Percentiles rank a stretch among this genome's conserved stretches.
These are phyloP conservation scores for Diutina neorugosa DNA, from an alignment of 1,139 yeast genomes.

Conservation along the genomic window DNA sequence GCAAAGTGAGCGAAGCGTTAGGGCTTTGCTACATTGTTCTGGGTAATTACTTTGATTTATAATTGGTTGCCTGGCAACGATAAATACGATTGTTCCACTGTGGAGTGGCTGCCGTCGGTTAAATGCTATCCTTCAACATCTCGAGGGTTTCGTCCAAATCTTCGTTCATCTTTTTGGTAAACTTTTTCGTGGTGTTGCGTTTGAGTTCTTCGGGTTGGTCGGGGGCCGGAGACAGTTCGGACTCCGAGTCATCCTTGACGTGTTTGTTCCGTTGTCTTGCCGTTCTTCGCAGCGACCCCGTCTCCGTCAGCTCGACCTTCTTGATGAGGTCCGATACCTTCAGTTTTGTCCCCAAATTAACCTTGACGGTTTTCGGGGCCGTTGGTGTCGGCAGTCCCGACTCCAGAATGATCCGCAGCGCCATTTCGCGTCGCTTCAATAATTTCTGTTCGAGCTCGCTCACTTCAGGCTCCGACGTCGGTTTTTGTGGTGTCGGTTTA, in stretches of 20 bases:
- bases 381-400: neutral
- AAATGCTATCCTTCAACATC: conserved; percentile 1
- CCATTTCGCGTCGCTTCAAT: neutral
- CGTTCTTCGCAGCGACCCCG: neutral
- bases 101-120: neutral
- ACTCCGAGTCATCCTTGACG: neutral
- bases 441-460: neutral
- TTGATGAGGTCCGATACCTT: conserved; percentile 1
- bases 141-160: conserved; percentile 3
- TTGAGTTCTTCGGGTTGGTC: neutral
- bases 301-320: neutral
- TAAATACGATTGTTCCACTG: neutral
- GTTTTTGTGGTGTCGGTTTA: neutral
- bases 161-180: conserved; percentile 2
- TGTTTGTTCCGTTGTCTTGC: neutral
- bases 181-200: neutral
- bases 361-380: neutral
- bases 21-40: no score
- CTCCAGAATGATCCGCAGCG: neutral
- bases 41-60: neutral
- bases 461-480: neutral
- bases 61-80: neutral
- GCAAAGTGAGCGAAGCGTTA: no score
- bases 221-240: neutral
- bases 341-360: neutral